A percentile compares a stretch with the other conserved stretches of the same genome.
Conservation (phyloP, 1,284 basidiomycete species). For the Fomitopsis betulina region DNA sequence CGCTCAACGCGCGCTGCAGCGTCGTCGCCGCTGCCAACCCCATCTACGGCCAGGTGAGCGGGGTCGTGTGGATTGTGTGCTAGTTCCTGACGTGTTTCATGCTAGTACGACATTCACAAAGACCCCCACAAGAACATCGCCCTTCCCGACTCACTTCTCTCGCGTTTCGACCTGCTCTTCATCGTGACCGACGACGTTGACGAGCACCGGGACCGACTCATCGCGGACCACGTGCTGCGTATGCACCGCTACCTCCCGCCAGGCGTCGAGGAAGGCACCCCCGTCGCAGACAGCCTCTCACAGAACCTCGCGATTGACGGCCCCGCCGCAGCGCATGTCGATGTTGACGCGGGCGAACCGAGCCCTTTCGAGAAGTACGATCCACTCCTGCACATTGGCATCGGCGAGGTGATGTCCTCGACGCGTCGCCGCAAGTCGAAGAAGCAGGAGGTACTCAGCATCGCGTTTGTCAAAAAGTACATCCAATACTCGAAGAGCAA, state of each 20-base stretch:
- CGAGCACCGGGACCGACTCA: slow-evolving; percentile 89
- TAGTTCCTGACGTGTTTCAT: slow-evolving; percentile 1
- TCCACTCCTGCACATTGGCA: slow-evolving; percentile 88
- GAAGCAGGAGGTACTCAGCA: slow-evolving; percentile 85
- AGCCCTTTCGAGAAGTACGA: slow-evolving; percentile 96
- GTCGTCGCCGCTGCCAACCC: slow-evolving; percentile 99
- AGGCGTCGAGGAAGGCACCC: slow-evolving; percentile 93
- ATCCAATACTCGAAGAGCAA: slow-evolving; percentile 96
- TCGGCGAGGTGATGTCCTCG: slow-evolving; percentile 35
- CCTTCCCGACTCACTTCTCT: slow-evolving; percentile 95
- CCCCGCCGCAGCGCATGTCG: slow-evolving; percentile 50
- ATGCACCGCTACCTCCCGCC: slow-evolving; percentile 98
- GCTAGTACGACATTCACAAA: slow-evolving; percentile 98
- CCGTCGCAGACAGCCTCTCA: slow-evolving; percentile 82
- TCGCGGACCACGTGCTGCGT: slow-evolving; percentile 96
- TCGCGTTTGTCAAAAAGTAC: slow-evolving; percentile 97
- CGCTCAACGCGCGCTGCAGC: slow-evolving; percentile 95
- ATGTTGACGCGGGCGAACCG: slow-evolving; percentile 60
- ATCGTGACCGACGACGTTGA: slow-evolving; percentile 98
- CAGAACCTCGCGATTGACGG: slow-evolving; percentile 86
- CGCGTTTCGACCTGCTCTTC: slow-evolving; percentile 98
- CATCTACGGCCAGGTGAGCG: slow-evolving; percentile 90
- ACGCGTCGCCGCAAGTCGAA: slow-evolving; percentile 54
- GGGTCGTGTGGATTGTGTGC: not conserved
- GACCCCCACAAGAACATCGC: slow-evolving; percentile 99